Evolutionary conservation across 2,329 filamentous ascomycete species (phyloP).

Genomic region (Magnaporthiopsis poae): DNA sequence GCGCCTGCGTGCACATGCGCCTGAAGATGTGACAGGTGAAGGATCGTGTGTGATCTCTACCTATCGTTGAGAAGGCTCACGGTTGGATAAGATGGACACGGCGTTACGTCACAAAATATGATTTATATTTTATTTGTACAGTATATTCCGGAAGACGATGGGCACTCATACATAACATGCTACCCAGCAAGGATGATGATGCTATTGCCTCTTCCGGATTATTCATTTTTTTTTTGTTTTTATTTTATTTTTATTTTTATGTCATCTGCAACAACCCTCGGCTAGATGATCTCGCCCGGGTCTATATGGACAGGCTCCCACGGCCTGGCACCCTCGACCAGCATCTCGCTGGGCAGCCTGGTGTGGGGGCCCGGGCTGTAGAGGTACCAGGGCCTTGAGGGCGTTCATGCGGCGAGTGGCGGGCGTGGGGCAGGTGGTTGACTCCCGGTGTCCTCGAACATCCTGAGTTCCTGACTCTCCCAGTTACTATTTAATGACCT

Average conservation of each 20-base stretch:
- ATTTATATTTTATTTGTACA: background rate
- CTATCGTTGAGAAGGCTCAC: too few relatives aligned
- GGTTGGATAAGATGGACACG: too few relatives aligned
- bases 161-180: background rate
- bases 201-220: background rate
- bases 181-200: background rate
- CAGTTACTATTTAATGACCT: too few relatives aligned
- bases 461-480: too few relatives aligned
- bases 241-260: too few relatives aligned
- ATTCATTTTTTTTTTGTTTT: background rate
- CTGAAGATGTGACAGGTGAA: too few relatives aligned
- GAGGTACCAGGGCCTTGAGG: conserved; percentile 85
- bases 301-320: conserved; percentile 63
- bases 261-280: background rate
- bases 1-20: too few relatives aligned
- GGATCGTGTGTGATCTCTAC: too few relatives aligned
- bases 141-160: background rate
- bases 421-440: conserved; percentile 71
- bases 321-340: conserved; percentile 47
- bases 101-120: background rate
- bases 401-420: conserved; percentile 70
- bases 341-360: conserved; percentile 60
- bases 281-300: conserved; percentile 57
- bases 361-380: conserved; percentile 67
- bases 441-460: too few relatives aligned